phyloP scores from a whole-genome alignment of 1,139 yeast species.

The Blastobotrys illinoisensis region DNA sequence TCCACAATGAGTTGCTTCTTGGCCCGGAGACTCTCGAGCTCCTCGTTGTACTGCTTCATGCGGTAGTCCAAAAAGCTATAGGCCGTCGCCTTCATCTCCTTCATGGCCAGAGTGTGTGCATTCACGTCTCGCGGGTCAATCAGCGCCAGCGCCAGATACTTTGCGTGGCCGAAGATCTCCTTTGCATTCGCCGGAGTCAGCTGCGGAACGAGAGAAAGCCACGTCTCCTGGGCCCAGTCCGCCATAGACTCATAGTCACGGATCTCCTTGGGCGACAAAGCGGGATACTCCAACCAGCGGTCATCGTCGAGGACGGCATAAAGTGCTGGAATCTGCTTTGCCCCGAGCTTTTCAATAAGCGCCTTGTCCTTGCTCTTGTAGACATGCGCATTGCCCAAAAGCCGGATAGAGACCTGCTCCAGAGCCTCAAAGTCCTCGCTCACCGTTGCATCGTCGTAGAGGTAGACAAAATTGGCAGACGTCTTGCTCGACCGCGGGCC shows the following conservation, averaged over 20 bases:
- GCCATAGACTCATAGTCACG: conserved; percentile 29
- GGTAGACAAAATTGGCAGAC: conserved; percentile 31
- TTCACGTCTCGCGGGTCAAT: conserved; percentile 30
- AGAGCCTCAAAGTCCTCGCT: conserved; percentile 39
- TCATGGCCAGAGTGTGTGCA: conserved; percentile 24
- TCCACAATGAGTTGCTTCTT: conserved; percentile 32
- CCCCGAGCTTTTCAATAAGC: conserved; percentile 28
- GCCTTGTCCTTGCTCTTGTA: conserved; percentile 30
- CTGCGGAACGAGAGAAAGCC: conserved; percentile 36
- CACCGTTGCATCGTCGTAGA: conserved; percentile 36
- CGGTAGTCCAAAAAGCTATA: conserved; percentile 24
- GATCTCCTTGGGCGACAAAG: conserved; percentile 31
- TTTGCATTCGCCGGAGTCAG: conserved; percentile 32
- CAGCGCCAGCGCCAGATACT: conserved; percentile 31
- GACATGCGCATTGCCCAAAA: conserved; percentile 33
- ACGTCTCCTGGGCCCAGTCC: conserved; percentile 32
- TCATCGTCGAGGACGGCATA: conserved; percentile 26
- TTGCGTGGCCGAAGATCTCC: conserved; percentile 29
- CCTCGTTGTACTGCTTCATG: conserved; percentile 25
- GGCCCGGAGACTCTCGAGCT: conserved; percentile 28
- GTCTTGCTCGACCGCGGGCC: conserved; percentile 10
- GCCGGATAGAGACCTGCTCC: conserved; percentile 30
- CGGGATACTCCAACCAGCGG: conserved; percentile 25
- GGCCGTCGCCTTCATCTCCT: conserved; percentile 31
- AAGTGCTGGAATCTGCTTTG: conserved; percentile 31